Evolutionary conservation across 2,329 filamentous ascomycete species (phyloP).

Genomic region (Monosporascus sp.): DNA sequence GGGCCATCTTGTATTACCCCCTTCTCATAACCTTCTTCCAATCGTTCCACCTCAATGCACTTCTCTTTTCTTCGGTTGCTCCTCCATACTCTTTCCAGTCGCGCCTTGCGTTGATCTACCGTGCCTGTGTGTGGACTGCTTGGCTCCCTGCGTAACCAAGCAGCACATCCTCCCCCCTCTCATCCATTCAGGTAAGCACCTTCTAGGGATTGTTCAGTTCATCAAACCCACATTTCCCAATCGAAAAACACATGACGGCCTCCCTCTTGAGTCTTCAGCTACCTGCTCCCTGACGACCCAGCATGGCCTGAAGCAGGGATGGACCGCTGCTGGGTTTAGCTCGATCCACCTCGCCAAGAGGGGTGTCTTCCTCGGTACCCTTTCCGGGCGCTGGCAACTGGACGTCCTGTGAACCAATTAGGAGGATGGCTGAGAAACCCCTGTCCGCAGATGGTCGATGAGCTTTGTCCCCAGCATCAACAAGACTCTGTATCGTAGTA

Average conservation of each 20-base stretch:
- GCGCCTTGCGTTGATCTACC: background rate
- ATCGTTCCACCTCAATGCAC: background rate
- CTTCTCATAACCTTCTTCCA: background rate
- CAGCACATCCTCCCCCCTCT: too few species aligned
- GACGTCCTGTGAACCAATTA: background rate
- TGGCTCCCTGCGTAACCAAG: too few species aligned
- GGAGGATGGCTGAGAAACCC: background rate
- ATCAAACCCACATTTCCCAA: too few species aligned
- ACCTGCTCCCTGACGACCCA: background rate
- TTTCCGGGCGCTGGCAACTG: background rate
- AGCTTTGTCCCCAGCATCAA: too few species aligned
- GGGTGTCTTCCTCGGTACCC: background rate
- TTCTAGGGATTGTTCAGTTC: too few species aligned
- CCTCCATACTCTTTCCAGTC: background rate
- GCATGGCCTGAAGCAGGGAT: background rate
- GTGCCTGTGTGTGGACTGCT: background rate
- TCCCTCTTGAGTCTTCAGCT: background rate
- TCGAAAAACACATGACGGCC: background rate
- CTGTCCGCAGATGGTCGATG: too few species aligned
- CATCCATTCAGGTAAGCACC: too few species aligned
- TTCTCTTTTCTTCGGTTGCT: background rate
- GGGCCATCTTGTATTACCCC: background rate
- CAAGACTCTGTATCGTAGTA: too few species aligned
- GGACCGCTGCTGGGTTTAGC: background rate
- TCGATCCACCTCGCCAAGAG: background rate